Conservation (phyloP, 2,329 filamentous ascomycete species). For the Ustilaginoidea virens region DNA sequence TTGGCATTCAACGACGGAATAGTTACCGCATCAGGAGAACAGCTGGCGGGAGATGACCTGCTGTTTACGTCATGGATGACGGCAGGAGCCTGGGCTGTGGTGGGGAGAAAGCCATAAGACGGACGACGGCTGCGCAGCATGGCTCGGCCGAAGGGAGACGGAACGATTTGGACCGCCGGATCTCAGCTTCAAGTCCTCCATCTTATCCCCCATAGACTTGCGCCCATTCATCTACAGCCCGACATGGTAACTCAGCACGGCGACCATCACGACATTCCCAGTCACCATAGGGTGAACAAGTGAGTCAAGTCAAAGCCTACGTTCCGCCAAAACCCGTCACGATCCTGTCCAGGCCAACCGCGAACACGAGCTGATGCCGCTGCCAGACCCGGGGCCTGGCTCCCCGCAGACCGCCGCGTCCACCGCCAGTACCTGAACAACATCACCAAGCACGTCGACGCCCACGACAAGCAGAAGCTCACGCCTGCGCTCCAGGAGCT, state of each 20-base stretch:
- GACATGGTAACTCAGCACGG: slow-evolving; percentile 35
- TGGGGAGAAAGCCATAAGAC: too few relatives aligned
- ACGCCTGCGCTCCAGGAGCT: slow-evolving; percentile 49
- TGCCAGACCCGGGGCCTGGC: slow-evolving; percentile 39
- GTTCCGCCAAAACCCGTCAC: too few relatives aligned
- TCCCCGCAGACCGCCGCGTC: slow-evolving; percentile 45
- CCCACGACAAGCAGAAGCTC: slow-evolving; percentile 28
- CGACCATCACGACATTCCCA: slow-evolving; percentile 35
- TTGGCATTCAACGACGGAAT: too few relatives aligned
- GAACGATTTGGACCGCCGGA: too few relatives aligned
- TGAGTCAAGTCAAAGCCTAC: slow-evolving; percentile 14
- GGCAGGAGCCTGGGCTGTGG: neutral
- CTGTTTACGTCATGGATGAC: slow-evolving; percentile 12
- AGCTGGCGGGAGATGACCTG: too few relatives aligned
- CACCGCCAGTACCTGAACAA: slow-evolving; percentile 48
- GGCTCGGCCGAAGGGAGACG: too few relatives aligned
- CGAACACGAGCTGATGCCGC: neutral
- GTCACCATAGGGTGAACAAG: slow-evolving; percentile 29
- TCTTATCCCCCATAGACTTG: too few relatives aligned
- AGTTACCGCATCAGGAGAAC: too few relatives aligned
- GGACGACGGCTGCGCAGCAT: too few relatives aligned
- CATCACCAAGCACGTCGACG: slow-evolving; percentile 38
- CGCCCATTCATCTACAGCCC: too few relatives aligned
- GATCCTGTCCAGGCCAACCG: neutral
- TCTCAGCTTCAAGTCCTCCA: too few relatives aligned